Percentiles rank a stretch among this genome's conserved stretches.
phyloP scores from a whole-genome alignment of 805 yeast genomes.

The Metschnikowia baotianmanensis region DNA sequence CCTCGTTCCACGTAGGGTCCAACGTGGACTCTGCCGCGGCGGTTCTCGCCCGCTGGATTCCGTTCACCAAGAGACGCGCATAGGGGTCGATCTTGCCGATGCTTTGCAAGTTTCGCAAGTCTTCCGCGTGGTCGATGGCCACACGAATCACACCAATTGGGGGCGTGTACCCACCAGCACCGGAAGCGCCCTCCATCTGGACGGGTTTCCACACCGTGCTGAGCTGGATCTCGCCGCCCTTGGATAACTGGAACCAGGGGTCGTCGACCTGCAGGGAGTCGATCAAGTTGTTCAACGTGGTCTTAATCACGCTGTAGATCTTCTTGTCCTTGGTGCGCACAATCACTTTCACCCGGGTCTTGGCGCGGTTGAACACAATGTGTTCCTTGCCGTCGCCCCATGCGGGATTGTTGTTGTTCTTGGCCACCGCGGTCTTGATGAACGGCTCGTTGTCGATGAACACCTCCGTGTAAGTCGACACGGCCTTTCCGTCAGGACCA shows the following conservation, averaged over 20 bases:
- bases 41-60: constrained; percentile 75
- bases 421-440: constrained; percentile 54
- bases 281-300: constrained; percentile 61
- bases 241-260: constrained; percentile 70
- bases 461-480: constrained; percentile 68
- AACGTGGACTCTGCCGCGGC: constrained; percentile 60
- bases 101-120: constrained; percentile 79
- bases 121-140: constrained; percentile 64
- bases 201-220: constrained; percentile 86
- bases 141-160: constrained; percentile 92
- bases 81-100: constrained; percentile 94
- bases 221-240: constrained; percentile 74
- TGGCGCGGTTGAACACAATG: constrained; percentile 69
- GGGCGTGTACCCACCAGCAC: constrained; percentile 80
- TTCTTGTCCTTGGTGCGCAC: constrained; percentile 59
- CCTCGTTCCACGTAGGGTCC: constrained; percentile 83
- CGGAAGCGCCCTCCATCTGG: constrained; percentile 59
- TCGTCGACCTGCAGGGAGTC: constrained; percentile 77
- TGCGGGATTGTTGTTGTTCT: constrained; percentile 62
- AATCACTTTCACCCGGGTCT: constrained; percentile 63
- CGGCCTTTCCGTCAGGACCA: constrained; percentile 43
- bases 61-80: constrained; percentile 73
- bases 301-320: constrained; percentile 56
- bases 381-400: constrained; percentile 65
- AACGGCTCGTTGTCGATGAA: constrained; percentile 54